Conservation (phyloP, 2,329 filamentous ascomycete species). For the Microdochium trichocladiopsis region DNA sequence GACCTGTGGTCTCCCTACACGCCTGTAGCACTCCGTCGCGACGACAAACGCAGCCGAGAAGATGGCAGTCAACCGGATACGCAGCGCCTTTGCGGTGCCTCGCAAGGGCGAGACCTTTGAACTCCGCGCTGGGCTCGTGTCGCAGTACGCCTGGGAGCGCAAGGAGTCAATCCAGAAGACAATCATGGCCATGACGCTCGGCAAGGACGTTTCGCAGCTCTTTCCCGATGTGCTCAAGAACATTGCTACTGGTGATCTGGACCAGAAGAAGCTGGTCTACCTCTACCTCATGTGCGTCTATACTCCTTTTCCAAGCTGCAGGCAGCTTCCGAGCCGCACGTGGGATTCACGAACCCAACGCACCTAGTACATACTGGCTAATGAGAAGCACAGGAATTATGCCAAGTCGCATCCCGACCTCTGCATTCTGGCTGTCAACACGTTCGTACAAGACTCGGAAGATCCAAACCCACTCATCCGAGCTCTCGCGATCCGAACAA, state of each 20-base stretch:
- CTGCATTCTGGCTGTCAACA: constrained; percentile 97
- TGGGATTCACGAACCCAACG: not conserved
- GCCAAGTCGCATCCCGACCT: constrained; percentile 98
- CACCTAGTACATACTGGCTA: constrained; percentile 10
- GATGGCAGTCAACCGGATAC: constrained; percentile 96
- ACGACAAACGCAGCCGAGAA: constrained; percentile 17
- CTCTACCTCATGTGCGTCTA: constrained; percentile 82
- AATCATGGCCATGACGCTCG: constrained; percentile 99
- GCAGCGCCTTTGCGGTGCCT: constrained; percentile 85
- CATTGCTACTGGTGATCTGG: constrained; percentile 87
- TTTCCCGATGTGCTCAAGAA: constrained; percentile 99
- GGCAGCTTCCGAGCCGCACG: not conserved
- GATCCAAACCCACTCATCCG: constrained; percentile 94
- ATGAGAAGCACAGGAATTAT: constrained; percentile 68
- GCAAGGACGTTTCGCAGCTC: constrained; percentile 94
- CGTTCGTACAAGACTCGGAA: constrained; percentile 98
- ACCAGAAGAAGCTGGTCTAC: constrained; percentile 99
- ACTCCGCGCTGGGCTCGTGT: constrained; percentile 88
- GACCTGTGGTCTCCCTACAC: not conserved
- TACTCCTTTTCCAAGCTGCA: not conserved
- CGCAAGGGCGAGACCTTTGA: constrained; percentile 98
- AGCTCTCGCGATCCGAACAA: constrained; percentile 91
- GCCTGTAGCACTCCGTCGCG: not conserved
- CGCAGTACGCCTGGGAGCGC: constrained; percentile 97
- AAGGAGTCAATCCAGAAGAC: constrained; percentile 99